Evolutionary conservation across 192 early-diverging fungal genomes (phyloP), one percentile per base, ranked within the genome.

Genomic region (Coemansia sp.): DNA sequence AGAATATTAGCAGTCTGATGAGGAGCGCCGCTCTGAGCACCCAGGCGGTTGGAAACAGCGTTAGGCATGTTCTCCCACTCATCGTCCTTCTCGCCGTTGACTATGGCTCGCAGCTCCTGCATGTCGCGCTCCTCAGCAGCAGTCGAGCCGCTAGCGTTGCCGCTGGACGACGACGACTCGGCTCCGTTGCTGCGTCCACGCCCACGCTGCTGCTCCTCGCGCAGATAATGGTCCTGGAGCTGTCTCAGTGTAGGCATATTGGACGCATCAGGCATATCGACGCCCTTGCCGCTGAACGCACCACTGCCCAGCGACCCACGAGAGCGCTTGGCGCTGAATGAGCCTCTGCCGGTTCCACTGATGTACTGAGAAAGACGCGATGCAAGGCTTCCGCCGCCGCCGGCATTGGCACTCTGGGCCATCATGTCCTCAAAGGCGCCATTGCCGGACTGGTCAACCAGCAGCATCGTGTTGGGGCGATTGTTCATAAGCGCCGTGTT

Each of bases 211-310:
- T 61, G 38, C 72, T 55, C 79, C 56, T 71, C 61, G 28, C 70
- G 73, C 74, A 82, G 35, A 65, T 82, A 82, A 52, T 82, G 61
- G 48, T 82, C 71, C 74, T 82, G 79, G 14, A 82, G 65, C 74
- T 82, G 79, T 71, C 76, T 82, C 8, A 82, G 71, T 65, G 79
- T 73, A 45, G 79, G 79, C 67, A 82, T 72, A 22, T 67, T 67
- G 14, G 74, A 45, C 41, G 45, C 61, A 6, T 45, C 17, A 20
- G 64, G 32, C 12, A 34, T 61, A 14, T 43, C 45, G 22, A 51
- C 17, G 20, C n/a, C 41, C 59, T 38, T 34, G 28, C 64, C 57
- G 14, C 56, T 51, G 17, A 64, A 41, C 3, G 39, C 45, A 4
- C 58, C 61, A 5, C 48, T 18, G 34, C 56, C 63, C 4, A 63